These are phyloP conservation scores for Tripterygium wilfordii DNA, from an alignment of 177 flowering plant genomes.

Conservation along the genomic window DNA sequence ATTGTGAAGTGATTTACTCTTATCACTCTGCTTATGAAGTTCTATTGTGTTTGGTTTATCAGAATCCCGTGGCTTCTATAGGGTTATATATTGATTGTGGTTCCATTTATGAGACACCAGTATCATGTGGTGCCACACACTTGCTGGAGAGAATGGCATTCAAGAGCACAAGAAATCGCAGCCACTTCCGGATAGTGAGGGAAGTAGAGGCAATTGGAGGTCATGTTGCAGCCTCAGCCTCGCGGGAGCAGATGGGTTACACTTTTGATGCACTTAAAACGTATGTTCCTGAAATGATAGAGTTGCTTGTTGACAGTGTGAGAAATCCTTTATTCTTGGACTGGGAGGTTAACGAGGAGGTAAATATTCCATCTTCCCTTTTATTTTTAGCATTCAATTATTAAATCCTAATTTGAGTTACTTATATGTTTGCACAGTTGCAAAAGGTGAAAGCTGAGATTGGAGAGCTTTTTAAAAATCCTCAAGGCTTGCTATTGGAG, in stretches of 20 bases:
- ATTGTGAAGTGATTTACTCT: not conserved
- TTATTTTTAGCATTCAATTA: not conserved
- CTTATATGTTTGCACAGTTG: conserved; percentile 30
- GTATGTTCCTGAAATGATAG: conserved; percentile 89
- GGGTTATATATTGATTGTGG: conserved; percentile 86
- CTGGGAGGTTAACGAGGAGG: conserved; percentile 97
- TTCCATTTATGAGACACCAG: conserved; percentile 77
- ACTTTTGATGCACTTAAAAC: conserved; percentile 84
- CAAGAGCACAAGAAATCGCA: conserved; percentile 79
- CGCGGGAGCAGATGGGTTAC: conserved; percentile 92
- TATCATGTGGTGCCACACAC: conserved; percentile 65
- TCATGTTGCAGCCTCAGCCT: conserved; percentile 61
- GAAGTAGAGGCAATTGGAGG: conserved; percentile 97
- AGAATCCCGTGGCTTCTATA: conserved; percentile 85
- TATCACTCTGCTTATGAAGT: not conserved
- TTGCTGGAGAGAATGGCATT: conserved; percentile 94
- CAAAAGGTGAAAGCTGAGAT: conserved; percentile 50
- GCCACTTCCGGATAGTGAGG: conserved; percentile 80
- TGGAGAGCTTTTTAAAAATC: conserved; percentile 50
- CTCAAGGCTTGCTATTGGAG: conserved; percentile 64
- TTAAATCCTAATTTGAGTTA: not conserved
- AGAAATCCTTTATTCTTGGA: conserved; percentile 91
- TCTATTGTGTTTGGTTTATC: conserved; percentile 13
- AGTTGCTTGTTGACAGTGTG: conserved; percentile 80
- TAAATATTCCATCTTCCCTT: conserved; percentile 10